Evolutionary conservation across 2,329 filamentous ascomycete species (phyloP), one percentile per base, ranked within the genome.

Genomic region (Arthrocladium fulminans): DNA sequence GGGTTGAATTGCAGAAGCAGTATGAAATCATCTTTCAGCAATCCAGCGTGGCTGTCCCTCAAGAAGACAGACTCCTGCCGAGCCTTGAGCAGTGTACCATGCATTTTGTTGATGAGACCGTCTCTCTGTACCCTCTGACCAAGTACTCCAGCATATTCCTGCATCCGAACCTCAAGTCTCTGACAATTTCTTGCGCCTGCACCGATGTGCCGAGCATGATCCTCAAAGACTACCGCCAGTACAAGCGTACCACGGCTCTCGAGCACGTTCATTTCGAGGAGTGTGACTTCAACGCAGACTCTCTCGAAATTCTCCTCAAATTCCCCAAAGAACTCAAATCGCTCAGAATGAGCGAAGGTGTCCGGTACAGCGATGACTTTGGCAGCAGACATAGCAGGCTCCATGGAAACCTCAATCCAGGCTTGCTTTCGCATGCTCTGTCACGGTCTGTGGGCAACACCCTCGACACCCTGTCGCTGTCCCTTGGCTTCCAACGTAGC

Each of bases 151-250:
- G 54, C 49, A 47, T 59, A 9, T 59, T 59, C 44, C 42, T 59
- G 43, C 57, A 59, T 42, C 57, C 57, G 8, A 57, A 45, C 15
- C 43, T 59, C 17, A 51, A 49, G 27, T 55, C 52, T 17, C 46
- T 59, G 17, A 59, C 57, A 39, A 52, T 59, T 41, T 59, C 57
- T 15, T 59, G 57, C 46, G 55, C 55, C n/a, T 57, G 55, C 34
- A 59, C 55, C 40, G 57, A 59, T 45, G 53, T 52, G 19, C 46
- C 52, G 12, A 39, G 50, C 22, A 46, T 27, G 38, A 20, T 57
- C 22, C 47, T 55, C 13, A 35, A 23, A 19, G 37, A 47, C 20
- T 51, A 54, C 29, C 52, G 55, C 22, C 29, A 47, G 17, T 32
- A 42, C 38, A 45, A 51, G 10, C 51, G 50, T 24, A 51, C 54